These are phyloP conservation scores for Boletus vermiculosoides DNA, from an alignment of 768 basidiomycete species.

Conservation along the genomic window DNA sequence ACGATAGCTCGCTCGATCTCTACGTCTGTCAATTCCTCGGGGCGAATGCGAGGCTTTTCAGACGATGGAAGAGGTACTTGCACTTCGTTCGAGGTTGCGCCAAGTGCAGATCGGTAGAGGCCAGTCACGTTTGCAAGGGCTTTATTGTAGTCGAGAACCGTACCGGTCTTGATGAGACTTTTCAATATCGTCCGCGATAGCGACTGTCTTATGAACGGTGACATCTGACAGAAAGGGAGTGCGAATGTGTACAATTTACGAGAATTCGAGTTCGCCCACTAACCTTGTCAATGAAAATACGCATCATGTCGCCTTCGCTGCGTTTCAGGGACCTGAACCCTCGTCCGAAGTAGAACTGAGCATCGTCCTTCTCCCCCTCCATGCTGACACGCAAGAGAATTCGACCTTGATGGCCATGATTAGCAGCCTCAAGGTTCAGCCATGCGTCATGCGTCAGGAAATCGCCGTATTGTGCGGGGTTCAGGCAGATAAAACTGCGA, in stretches of 20 bases:
- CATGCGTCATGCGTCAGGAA: constrained; percentile 88
- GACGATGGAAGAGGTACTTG: constrained; percentile 71
- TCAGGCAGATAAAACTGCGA: constrained; percentile 87
- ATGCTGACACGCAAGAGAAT: constrained; percentile 89
- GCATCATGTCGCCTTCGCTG: constrained; percentile 92
- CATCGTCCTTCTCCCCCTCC: constrained; percentile 99
- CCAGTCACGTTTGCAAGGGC: constrained; percentile 80
- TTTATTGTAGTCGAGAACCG: constrained; percentile 82
- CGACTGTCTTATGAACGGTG: constrained; percentile 86
- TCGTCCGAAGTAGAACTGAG: constrained; percentile 94
- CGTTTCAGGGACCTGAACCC: constrained; percentile 92
- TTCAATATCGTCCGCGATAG: constrained; percentile 76
- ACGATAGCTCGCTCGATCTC: constrained; percentile 93
- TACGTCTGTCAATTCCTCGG: constrained; percentile 84
- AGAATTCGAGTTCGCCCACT: background rate
- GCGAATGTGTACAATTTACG: background rate
- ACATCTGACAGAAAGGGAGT: constrained; percentile 59
- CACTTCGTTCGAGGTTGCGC: constrained; percentile 63
- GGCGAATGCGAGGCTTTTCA: constrained; percentile 76
- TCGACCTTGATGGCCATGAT: constrained; percentile 56
- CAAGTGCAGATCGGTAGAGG: constrained; percentile 77
- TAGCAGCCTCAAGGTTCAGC: constrained; percentile 77
- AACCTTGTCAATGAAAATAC: constrained; percentile 97
- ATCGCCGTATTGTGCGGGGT: constrained; percentile 85
- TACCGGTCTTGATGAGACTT: constrained; percentile 64